A percentile compares a stretch with the other conserved stretches of the same genome.
Conservation (phyloP, 441 rosid genomes). For the Pelargonium cotyledonis region DNA sequence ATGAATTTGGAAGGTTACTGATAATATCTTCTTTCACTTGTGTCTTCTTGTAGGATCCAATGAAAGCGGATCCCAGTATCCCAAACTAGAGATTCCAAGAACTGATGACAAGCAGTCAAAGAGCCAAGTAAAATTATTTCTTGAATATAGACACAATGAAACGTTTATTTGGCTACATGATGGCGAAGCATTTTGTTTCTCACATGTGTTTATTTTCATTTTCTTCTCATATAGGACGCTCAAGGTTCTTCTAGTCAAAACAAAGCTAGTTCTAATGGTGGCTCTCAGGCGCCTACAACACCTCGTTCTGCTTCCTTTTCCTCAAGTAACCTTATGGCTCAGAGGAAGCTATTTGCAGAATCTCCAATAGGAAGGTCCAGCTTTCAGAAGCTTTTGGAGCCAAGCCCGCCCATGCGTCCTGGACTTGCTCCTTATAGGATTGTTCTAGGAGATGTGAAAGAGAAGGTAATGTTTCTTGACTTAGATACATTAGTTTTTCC, state of each 20-base stretch:
- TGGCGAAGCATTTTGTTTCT: no score
- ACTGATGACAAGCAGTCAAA: no score
- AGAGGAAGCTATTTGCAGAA: slow-evolving; percentile 70
- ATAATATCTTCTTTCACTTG: no score
- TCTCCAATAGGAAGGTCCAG: slow-evolving; percentile 82
- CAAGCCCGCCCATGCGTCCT: slow-evolving; percentile 64
- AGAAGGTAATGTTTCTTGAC: slow-evolving; percentile 47
- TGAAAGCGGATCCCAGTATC: slow-evolving; percentile 60
- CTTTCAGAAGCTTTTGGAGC: slow-evolving; percentile 91
- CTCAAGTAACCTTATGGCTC: slow-evolving; percentile 43
- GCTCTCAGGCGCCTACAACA: slow-evolving; percentile 35
- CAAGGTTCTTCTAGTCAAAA: slow-evolving; percentile 12
- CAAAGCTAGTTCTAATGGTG: slow-evolving; percentile 33
- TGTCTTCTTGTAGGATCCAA: slow-evolving; percentile 44
- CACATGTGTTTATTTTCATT: no score
- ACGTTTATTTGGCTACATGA: no score
- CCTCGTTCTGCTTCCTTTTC: slow-evolving; percentile 38
- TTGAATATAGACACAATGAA: no score
- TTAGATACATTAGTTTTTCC: no score
- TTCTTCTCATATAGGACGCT: no score
- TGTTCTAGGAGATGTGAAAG: slow-evolving; percentile 85
- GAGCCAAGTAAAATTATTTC: no score
- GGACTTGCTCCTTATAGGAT: slow-evolving; percentile 88
- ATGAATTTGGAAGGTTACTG: no score
- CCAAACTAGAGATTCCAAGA: slow-evolving; percentile 74